A percentile compares a stretch with the other conserved stretches of the same genome.
phyloP scores from a whole-genome alignment of 1,284 basidiomycete species.

The Ustilago tritici region DNA sequence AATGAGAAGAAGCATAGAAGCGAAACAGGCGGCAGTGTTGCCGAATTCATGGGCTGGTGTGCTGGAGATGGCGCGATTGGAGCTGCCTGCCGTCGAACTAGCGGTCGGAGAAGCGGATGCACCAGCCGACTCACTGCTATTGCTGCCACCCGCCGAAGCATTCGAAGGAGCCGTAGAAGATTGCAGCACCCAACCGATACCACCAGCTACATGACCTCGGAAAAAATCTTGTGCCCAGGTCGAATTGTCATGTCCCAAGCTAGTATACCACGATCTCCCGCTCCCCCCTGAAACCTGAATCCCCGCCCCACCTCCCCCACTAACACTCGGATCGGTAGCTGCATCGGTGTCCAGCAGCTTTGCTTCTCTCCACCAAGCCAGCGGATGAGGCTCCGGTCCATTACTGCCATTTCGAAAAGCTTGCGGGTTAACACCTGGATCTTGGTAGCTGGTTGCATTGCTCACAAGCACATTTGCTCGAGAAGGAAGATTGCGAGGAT shows the following conservation, averaged over 20 bases:
- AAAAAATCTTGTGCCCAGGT: conserved; percentile 77
- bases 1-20: background rate
- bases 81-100: background rate
- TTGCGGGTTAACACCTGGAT: conserved; percentile 66
- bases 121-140: background rate
- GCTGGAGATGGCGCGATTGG: background rate
- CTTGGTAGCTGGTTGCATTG: conserved; percentile 45
- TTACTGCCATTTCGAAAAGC: conserved; percentile 75
- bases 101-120: background rate
- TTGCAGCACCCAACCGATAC: conserved; percentile 78
- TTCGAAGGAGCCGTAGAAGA: conserved; percentile 62
- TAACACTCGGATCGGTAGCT: conserved; percentile 31
- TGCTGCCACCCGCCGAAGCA: conserved; percentile 1
- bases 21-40: background rate
- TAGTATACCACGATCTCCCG: conserved; percentile 85
- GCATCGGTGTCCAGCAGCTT: conserved; percentile 69
- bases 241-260: conserved; percentile 79
- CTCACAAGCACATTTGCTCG: conserved; percentile 54
- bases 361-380: conserved; percentile 83
- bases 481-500: conserved; percentile 75
- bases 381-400: conserved; percentile 73
- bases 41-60: background rate
- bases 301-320: conserved; percentile 42
- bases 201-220: conserved; percentile 79
- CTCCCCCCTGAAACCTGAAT: conserved; percentile 69